Base-by-base conservation (phyloP, 1,139 yeast genomes). In the Yamadazyma diospyri region DNA sequence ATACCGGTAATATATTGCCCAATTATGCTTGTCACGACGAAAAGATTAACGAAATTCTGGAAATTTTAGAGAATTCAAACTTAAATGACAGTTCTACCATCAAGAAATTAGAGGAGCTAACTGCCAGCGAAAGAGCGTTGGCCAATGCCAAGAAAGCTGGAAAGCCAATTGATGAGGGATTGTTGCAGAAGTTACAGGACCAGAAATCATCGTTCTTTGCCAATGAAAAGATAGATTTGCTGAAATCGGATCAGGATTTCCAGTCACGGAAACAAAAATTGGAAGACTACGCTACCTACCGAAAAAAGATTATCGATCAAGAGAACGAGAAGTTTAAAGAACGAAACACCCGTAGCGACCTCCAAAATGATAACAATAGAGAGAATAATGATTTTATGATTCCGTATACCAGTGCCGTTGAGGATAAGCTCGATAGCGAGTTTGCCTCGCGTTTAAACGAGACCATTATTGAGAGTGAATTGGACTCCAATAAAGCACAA, bases 371-470 rank as follows among this genome's bases (percentile, higher is more conserved):
- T 10, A 55, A 57, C 22, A 21, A 14, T 10, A 14, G 17, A 16
- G 13, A 18, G 6, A 23, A 27, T 27, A 16, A 27, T 18, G 68
- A 59, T 29, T 69, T 68, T 38, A 57, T 68, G 67, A 68, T 73
- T 15, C 88, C 88, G 1, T 82, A 82, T 50, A 81, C 89, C 2
- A 74, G 83, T 5, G 88, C 82, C 22, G 72, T 71, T 22, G 92
- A 82, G 55, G 86, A 80, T 49, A 72, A 74, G 42, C 64, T 74
- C 38, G 89, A 82, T 51, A 70, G 78, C 18, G 79, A 75, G 46
- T 67, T 79, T 45, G 88, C 88, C 0, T 74, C 70, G 18, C 59
- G 65, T 37, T 61, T 83, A 45, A 78, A 78, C 43, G 75, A 72
- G 40, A 72, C 77, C 13, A 75, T 81, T 36, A 67, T 69, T 35